Percentiles rank a stretch among this genome's conserved stretches.
phyloP scores from a whole-genome alignment of 2,329 filamentous ascomycete species.

The Cladophialophora yegresii region DNA sequence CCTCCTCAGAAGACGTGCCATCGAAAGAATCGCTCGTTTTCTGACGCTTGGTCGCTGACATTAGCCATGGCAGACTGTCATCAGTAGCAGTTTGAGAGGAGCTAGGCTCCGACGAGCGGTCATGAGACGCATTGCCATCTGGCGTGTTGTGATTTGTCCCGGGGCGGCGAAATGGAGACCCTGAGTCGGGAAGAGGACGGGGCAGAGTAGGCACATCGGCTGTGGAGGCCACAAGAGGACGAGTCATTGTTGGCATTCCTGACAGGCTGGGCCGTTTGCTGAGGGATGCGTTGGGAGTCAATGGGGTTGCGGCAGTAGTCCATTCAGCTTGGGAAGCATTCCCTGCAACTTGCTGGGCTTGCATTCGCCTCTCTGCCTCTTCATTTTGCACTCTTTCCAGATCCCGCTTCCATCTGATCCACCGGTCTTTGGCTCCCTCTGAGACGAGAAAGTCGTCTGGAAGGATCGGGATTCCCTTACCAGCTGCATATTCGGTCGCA shows the following conservation, averaged over 20 bases:
- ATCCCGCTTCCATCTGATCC: constrained; percentile 72
- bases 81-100: constrained; percentile 18
- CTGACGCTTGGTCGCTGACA: constrained; percentile 26
- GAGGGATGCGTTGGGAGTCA: not conserved
- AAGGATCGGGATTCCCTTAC: constrained; percentile 73
- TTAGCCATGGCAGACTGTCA: constrained; percentile 23
- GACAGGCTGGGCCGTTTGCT: constrained; percentile 18
- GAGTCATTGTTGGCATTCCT: constrained; percentile 18
- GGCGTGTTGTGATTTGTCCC: not conserved
- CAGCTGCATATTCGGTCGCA: constrained; percentile 79
- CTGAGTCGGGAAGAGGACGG: not conserved
- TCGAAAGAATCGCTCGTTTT: constrained; percentile 30
- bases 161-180: not conserved
- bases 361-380: constrained; percentile 39
- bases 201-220: constrained; percentile 26
- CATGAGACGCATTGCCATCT: constrained; percentile 18
- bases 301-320: not conserved
- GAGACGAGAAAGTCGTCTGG: constrained; percentile 78
- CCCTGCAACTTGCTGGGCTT: constrained; percentile 32
- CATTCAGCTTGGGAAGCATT: not conserved
- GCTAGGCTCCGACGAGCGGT: constrained; percentile 12
- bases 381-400: constrained; percentile 63
- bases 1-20: constrained; percentile 16
- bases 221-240: constrained; percentile 26
- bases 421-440: constrained; percentile 74